Evolutionary conservation across 352 stramenopile species (phyloP), one percentile per base, ranked within the genome.

Genomic region (Globisporangium yorkense): DNA sequence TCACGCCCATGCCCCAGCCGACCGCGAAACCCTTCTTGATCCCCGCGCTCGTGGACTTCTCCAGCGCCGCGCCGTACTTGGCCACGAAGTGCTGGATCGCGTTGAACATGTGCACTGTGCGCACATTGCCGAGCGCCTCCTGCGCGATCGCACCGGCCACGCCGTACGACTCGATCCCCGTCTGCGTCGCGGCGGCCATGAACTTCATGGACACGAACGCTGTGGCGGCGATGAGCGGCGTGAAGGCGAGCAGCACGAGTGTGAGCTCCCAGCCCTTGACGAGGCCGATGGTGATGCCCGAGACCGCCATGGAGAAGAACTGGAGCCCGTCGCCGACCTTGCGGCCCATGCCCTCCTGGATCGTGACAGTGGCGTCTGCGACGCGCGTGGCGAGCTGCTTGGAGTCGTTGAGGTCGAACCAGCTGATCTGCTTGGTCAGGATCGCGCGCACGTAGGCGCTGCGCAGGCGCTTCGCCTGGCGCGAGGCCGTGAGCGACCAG

Each of bases 101-200:
- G 57, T 88, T 89, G 68, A 92, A 87, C 69, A 86, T 82, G 73
- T 89, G 75, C 46, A 94, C 82, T 2, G 83, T 92, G 20, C 79
- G 78, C 5, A 89, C 69, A 47, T 88, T 93, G 45, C 73, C 72
- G 35, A 92, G 63, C 6, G 72, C 65, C 40, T 93, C 85, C 52
- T 94, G 77, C 0, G 80, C 80, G 18, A 93, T 61, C 0, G 79
- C 72, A 35, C 84, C 84, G 27, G 79, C 83, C 54, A 87, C 65
- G 13, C 63, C 70, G 46, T 89, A 89, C 46, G 78, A 80, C 33
- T 87, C 68, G 21, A 87, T 72, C 27, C 69, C 67, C 29, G 51
- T 59, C 31, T 89, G 74, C 6, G 71, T 82, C 12, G 82, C 72
- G 0, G 61, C 62, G 0, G 75, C 64, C 40, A 92, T 35, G 33